Conservation (phyloP, 2,329 filamentous ascomycete genomes). For the Sclerotinia spermophila region DNA sequence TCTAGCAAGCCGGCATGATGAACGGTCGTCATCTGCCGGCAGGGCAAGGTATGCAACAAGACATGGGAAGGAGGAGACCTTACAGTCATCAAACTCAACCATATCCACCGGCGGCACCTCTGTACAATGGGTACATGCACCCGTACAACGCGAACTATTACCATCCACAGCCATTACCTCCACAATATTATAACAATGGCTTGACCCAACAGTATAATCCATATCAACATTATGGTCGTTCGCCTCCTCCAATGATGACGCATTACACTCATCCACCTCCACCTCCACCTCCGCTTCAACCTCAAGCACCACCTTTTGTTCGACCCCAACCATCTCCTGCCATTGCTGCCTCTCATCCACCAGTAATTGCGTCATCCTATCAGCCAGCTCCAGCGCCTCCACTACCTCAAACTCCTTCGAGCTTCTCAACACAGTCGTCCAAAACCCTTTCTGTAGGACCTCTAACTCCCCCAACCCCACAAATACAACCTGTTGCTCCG, state of each 20-base stretch:
- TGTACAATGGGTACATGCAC: slow-evolving; percentile 51
- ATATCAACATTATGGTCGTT: slow-evolving; percentile 45
- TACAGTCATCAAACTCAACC: slow-evolving; percentile 42
- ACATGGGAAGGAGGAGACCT: slow-evolving; percentile 35
- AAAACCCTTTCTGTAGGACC: slow-evolving; percentile 34
- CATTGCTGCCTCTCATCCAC: slow-evolving; percentile 54
- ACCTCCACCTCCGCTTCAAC: slow-evolving; percentile 28
- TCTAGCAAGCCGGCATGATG: slow-evolving; percentile 70
- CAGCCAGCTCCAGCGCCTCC: slow-evolving; percentile 46
- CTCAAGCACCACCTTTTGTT: slow-evolving; percentile 40
- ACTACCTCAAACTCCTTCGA: slow-evolving; percentile 40
- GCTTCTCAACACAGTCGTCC: slow-evolving; percentile 35
- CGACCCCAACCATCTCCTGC: slow-evolving; percentile 51
- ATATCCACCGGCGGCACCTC: slow-evolving; percentile 41
- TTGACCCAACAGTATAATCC: slow-evolving; percentile 47
- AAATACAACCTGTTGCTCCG: slow-evolving; percentile 29
- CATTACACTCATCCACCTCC: slow-evolving; percentile 49
- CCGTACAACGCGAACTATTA: slow-evolving; percentile 50
- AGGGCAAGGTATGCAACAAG: slow-evolving; percentile 54
- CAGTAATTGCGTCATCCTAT: slow-evolving; percentile 41
- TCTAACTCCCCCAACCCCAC: slow-evolving; percentile 48
- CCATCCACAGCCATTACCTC: slow-evolving; percentile 52
- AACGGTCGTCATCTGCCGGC: slow-evolving; percentile 72
- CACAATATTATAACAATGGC: slow-evolving; percentile 53
- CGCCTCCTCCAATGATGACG: slow-evolving; percentile 49